Evolutionary conservation across 306 rosid genomes (phyloP), one percentile per base, ranked within the genome.

Genomic region (Sicyos baderoa): DNA sequence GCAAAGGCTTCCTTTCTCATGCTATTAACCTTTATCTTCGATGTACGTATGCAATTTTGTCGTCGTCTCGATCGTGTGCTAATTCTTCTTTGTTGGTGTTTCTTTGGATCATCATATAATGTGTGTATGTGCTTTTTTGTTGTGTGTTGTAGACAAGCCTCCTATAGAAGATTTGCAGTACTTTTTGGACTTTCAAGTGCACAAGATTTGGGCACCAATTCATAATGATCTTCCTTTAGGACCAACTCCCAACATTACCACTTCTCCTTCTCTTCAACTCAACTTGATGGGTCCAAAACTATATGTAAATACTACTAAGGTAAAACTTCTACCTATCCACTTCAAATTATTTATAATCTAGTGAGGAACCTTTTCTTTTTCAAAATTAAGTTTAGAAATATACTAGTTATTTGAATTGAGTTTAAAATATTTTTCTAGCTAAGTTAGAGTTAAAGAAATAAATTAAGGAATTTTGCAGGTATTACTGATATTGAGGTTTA

Each of bases 1-100:
- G 99, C 63, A 85, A 81, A 73, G 99, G 99, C 27, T 84, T 93
- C 77, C 75, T 93, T 1, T 83, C 91, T 21, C 96, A 90, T 79
- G 97, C 97, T 79, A 88, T 93, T 79, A 93, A 90, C 73, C 97
- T 93, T 56, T 93, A 93, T 73, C 94, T 90, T 66, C 64, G 99
- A 72, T 88, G 98, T 93, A 85, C 83, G 95, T 78, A 15, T 51
- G 7, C 68, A 16, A 15, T 15, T 16, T 52, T 0, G 12, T 40
- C 1, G 4, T 37, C 49, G 0, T 35, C 67, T 61, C 27, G n/a
- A n/a, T n/a, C n/a, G 23, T 37, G 49, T 37, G 35, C 35, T 35
- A 15, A 12, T 57, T 22, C 63, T 59, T 35, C 9, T 58, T 12
- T 59, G 44, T 17, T 61, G 47, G 17, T 29, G 37, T 35, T n/a